phyloP scores from a whole-genome alignment of 2,329 filamentous ascomycete genomes.

The Fusarium equiseti region DNA sequence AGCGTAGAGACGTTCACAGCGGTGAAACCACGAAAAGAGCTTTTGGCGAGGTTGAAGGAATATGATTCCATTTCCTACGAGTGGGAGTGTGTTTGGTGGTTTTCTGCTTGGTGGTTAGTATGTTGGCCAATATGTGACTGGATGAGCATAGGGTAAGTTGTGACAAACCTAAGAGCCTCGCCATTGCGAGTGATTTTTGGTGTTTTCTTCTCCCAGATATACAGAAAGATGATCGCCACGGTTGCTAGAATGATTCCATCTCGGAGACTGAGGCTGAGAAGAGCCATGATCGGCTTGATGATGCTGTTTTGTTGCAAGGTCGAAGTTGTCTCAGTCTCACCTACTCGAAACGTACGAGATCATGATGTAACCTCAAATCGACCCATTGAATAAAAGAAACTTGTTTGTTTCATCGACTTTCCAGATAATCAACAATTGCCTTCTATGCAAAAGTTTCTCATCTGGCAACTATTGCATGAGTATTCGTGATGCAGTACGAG shows the following conservation, averaged over 20 bases:
- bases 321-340: slow-evolving; percentile 21
- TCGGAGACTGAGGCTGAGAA: slow-evolving; percentile 22
- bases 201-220: slow-evolving; percentile 9
- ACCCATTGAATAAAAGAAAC: neutral
- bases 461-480: neutral
- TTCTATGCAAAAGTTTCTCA: neutral
- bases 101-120: slow-evolving; percentile 50
- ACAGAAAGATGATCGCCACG: neutral
- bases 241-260: neutral
- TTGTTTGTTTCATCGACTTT: neutral
- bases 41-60: slow-evolving; percentile 71
- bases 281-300: slow-evolving; percentile 21
- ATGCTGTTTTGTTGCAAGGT: neutral
- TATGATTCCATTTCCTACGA: slow-evolving; percentile 71
- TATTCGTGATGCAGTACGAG: neutral
- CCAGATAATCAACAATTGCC: neutral
- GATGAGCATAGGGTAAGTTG: slow-evolving; percentile 8
- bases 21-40: slow-evolving; percentile 72
- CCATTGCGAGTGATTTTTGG: slow-evolving; percentile 40
- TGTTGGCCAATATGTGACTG: neutral
- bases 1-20: slow-evolving; percentile 67
- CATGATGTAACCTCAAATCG: slow-evolving; percentile 31
- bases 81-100: slow-evolving; percentile 64
- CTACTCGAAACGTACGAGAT: neutral
- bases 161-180: slow-evolving; percentile 31